Base-by-base conservation (phyloP, 2,329 filamentous ascomycete species). In the Penicillium sp. region DNA sequence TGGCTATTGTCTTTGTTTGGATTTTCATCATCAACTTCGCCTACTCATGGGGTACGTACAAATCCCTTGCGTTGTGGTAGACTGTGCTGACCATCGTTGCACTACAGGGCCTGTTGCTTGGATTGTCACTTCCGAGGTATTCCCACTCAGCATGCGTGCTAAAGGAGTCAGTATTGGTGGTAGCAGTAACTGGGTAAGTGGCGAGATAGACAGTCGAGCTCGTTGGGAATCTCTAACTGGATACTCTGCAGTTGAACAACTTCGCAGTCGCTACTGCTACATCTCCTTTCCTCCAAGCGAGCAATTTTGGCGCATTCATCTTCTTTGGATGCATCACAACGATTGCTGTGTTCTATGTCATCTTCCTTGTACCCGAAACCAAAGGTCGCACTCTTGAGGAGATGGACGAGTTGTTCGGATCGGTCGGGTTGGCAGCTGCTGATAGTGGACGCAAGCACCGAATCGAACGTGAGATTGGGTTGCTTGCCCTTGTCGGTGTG, bases 11-110 rank as follows among this genome's bases (percentile, higher is more conserved):
- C 0, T 69, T 72, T 49, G 64, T 72, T 6, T 88, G 85, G 84
- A 73, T 89, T 0, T 88, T 86, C 56, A 81, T 87, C 26, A 72
- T 87, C 28, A 79, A 85, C 66, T 89, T 89, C 60, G 86, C 83
- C 28, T 88, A 87, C 63, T 82, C 78, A 0, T 89, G 85, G 85
- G 64, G 67, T 64, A 51, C 35, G 50, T 54, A 6, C 5, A 15
- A 15, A 13, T 17, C 13, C 6, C 17, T 43, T 12, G 10, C n/a
- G 17, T 15, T 1, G 12, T 26, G 26, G 6, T 15, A 22, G 12
- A 34, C 28, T 32, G 6, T 49, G 35, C 42, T 49, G 31, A 39
- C 37, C 21, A 38, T 45, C 8, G n/a, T 26, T 15, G 7, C 17
- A 43, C 41, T 28, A 6, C 29, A 60, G 62, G 63, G 0, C 85